Evolutionary conservation across 306 rosid genomes (phyloP).

Genomic region (Comarum palustre): DNA sequence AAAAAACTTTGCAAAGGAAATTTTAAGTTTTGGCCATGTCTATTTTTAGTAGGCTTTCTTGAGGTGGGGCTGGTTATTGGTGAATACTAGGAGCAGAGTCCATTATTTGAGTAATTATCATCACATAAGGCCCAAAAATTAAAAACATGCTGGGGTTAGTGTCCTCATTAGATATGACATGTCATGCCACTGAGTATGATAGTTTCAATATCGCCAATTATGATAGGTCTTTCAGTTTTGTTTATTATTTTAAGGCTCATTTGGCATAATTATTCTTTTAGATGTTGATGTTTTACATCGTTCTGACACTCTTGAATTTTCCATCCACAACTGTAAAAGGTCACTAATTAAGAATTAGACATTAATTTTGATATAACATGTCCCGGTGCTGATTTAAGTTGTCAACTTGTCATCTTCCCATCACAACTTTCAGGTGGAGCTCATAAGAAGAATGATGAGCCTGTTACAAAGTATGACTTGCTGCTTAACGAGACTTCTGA

Average conservation of each 20-base stretch:
- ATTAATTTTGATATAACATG: slow-evolving; percentile 2
- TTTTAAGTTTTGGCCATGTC: neutral
- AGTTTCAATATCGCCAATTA: neutral
- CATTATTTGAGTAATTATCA: neutral
- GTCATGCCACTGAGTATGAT: neutral
- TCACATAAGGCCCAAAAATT: neutral
- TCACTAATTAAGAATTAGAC: neutral
- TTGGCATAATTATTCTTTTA: neutral
- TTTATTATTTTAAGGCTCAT: neutral
- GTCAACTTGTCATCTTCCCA: slow-evolving; percentile 30
- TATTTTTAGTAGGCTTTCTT: neutral
- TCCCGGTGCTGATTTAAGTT: slow-evolving; percentile 19
- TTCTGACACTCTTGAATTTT: neutral
- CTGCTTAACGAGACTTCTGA: slow-evolving; percentile 47
- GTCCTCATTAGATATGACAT: neutral
- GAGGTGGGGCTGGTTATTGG: neutral
- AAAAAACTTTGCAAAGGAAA: neutral
- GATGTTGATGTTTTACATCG: neutral
- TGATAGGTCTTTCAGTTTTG: neutral
- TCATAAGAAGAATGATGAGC: slow-evolving; percentile 54
- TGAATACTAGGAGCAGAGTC: neutral
- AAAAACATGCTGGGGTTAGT: neutral
- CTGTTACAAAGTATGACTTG: slow-evolving; percentile 34
- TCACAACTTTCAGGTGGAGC: slow-evolving; percentile 47
- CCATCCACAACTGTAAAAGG: neutral